Evolutionary conservation across 148 eudicot species (phyloP), one percentile per base, ranked within the genome.

Genomic region (Amaranthus hypochondriacus): DNA sequence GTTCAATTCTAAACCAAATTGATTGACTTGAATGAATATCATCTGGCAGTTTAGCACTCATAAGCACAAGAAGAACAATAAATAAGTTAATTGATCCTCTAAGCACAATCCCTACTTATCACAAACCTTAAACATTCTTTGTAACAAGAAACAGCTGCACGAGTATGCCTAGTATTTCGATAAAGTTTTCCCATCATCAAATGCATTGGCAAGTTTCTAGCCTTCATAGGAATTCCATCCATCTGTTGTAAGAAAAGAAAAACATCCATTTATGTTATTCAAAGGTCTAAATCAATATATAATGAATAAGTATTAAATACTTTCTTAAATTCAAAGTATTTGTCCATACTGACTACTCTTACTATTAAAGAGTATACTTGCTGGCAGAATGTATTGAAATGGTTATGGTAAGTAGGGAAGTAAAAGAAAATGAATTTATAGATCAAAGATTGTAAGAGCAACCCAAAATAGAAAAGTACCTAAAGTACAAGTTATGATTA

Each of bases 151-250:
- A 86, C 71, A 57, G 98, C 93, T 21, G 96, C 82, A 73, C 98
- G 97, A 63, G 74, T 82, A 76, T 94, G 98, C 62, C 85, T 82
- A 76, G 93, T 82, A 88, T 75, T 81, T 54, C 96, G 84, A 76
- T 92, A 92, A 66, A 94, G 93, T 83, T 90, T 92, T 74, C 96
- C 98, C 97, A 90, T 87, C 93, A 90, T 58, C 44, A 94, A 79
- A 83, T 84, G 86, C 96, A 94, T 94, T 68, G 90, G 90, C 80
- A 94, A 80, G 77, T 78, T 89, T 71, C 96, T 88, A 73, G 87
- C 82, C 79, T 92, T 94, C 78, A 83, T 80, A 48, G 93, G 95
- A 73, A 94, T 86, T 66, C 92, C 96, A 75, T 94, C 98, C 96
- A 94, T 87, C 98, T 94, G 86, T 57, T 58, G 74, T 73, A 66